phyloP scores from a whole-genome alignment of 2,329 filamentous ascomycete genomes.

The Colletotrichum sp. region DNA sequence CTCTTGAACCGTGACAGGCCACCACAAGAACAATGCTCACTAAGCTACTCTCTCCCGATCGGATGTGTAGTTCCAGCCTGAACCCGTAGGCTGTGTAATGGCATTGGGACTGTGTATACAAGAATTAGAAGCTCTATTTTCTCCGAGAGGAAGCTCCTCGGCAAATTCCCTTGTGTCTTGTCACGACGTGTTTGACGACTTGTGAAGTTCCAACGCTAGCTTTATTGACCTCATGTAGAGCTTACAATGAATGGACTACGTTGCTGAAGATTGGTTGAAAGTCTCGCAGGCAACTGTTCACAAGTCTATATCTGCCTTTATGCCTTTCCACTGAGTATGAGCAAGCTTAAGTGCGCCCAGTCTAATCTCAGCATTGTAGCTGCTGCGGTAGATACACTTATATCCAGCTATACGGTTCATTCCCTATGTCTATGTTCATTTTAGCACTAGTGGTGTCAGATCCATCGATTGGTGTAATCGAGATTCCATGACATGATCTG shows the following conservation, averaged over 20 bases:
- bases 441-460: background rate
- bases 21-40: conserved; percentile 99
- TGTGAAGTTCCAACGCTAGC: background rate
- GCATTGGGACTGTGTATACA: conserved; percentile 24
- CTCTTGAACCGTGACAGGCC: conserved; percentile 62
- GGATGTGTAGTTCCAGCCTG: conserved; percentile 6
- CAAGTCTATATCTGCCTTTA: background rate
- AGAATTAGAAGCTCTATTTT: conserved; percentile 22
- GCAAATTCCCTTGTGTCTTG: conserved; percentile 6
- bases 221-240: background rate
- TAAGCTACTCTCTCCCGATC: conserved; percentile 52
- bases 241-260: background rate
- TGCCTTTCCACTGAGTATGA: background rate
- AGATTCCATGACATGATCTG: background rate
- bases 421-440: accelerated
- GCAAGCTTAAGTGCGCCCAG: no score
- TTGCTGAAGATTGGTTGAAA: background rate
- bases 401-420: background rate
- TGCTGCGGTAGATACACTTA: background rate
- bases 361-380: background rate
- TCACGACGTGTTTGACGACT: background rate
- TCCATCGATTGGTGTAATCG: background rate
- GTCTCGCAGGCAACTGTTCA: background rate
- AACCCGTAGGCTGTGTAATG: conserved; percentile 20
- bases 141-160: conserved; percentile 11